phyloP scores from a whole-genome alignment of 2,329 filamentous ascomycete genomes.

The Fusarium sp. region DNA sequence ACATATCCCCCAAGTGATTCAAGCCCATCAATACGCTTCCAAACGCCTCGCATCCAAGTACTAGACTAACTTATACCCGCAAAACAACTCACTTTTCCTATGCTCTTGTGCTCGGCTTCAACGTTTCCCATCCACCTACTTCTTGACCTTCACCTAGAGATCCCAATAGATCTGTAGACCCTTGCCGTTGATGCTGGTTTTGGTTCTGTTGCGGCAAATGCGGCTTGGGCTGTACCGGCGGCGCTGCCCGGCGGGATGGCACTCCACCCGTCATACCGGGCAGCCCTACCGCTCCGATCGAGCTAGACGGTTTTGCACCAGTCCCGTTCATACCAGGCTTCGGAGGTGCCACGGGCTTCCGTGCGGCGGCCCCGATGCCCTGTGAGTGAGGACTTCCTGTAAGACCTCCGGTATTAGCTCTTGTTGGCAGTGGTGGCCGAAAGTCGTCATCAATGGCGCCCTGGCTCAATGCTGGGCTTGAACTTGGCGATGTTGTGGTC shows the following conservation, averaged over 20 bases:
- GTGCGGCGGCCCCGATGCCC: slow-evolving; percentile 15
- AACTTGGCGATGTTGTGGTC: slow-evolving; percentile 45
- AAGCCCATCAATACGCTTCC: slow-evolving; percentile 17
- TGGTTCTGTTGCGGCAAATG: slow-evolving; percentile 38
- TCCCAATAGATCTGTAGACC: slow-evolving; percentile 58
- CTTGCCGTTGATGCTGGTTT: slow-evolving; percentile 46
- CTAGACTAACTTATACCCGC: not conserved
- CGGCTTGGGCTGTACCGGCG: slow-evolving; percentile 35
- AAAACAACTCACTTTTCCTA: slow-evolving; percentile 12
- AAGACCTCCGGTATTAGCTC: slow-evolving; percentile 35
- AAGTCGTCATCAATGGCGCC: slow-evolving; percentile 43
- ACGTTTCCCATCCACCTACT: slow-evolving; percentile 66
- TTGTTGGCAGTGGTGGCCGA: slow-evolving; percentile 42
- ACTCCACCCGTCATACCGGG: slow-evolving; percentile 37
- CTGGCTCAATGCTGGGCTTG: slow-evolving; percentile 39
- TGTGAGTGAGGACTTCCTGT: slow-evolving; percentile 23
- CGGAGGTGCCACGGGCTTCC: slow-evolving; percentile 45
- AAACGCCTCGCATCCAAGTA: slow-evolving; percentile 27
- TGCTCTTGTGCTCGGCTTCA: slow-evolving; percentile 59
- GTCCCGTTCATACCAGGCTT: slow-evolving; percentile 40
- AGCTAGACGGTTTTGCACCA: slow-evolving; percentile 30
- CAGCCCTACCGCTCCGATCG: slow-evolving; percentile 33
- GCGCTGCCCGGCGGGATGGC: slow-evolving; percentile 35
- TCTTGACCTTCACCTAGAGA: slow-evolving; percentile 62
- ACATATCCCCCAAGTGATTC: not conserved